phyloP scores from a whole-genome alignment of 306 rosid genomes.

The Malus fusca region DNA sequence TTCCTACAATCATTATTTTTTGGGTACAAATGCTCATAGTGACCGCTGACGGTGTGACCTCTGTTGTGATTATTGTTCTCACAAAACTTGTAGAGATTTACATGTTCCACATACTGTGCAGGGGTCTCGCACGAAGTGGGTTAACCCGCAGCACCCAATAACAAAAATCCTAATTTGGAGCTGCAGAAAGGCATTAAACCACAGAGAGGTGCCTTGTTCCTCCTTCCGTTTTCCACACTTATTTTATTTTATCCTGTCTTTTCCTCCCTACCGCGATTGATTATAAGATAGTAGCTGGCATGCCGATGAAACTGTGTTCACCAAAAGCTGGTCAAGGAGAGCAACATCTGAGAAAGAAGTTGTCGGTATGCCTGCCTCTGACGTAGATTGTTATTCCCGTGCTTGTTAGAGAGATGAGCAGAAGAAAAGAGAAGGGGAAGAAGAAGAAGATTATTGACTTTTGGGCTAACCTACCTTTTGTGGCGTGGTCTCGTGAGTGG shows the following conservation, averaged over 20 bases:
- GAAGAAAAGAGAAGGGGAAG: slow-evolving; percentile 39
- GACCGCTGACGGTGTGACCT: background rate
- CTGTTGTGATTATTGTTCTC: background rate
- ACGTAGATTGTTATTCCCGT: slow-evolving; percentile 66
- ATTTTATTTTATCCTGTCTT: slow-evolving; percentile 2
- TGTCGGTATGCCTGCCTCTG: slow-evolving; percentile 77
- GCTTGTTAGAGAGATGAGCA: slow-evolving; percentile 40
- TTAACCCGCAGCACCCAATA: slow-evolving; percentile 96
- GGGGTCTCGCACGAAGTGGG: slow-evolving; percentile 77
- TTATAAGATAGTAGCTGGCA: slow-evolving; percentile 57
- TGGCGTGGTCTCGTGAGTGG: slow-evolving; percentile 42
- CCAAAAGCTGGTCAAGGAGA: slow-evolving; percentile 31
- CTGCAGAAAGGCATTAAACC: slow-evolving; percentile 23
- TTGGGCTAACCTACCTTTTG: slow-evolving; percentile 61
- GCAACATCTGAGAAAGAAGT: slow-evolving; percentile 31
- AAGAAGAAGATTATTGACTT: slow-evolving; percentile 51
- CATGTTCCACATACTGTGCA: slow-evolving; percentile 29
- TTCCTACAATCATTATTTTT: background rate
- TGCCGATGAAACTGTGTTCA: slow-evolving; percentile 34
- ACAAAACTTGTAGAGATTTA: slow-evolving; percentile 9
- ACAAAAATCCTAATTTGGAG: slow-evolving; percentile 31
- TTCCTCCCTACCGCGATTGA: slow-evolving; percentile 40
- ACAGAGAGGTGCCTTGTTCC: slow-evolving; percentile 34
- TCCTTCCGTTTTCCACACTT: slow-evolving; percentile 19
- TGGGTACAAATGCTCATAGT: background rate